Evolutionary conservation across 768 basidiomycete species (phyloP).

Genomic region (Cubamyces sp.): DNA sequence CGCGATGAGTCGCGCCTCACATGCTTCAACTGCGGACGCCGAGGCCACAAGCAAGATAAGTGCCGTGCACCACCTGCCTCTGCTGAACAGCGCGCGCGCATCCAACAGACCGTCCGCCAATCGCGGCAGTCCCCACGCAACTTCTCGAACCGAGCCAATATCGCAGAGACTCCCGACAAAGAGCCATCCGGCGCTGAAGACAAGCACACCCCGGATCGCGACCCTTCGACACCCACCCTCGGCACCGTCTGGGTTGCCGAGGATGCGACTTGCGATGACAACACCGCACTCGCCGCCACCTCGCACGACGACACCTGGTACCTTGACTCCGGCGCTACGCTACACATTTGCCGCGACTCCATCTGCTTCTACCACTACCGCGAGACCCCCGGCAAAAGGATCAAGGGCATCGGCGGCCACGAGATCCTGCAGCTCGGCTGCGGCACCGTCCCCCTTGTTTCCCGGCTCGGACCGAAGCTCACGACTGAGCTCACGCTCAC

Average conservation of each 20-base stretch:
- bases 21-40: conserved; percentile 13
- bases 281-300: not conserved
- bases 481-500: conserved; percentile 13
- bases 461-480: not conserved
- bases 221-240: too few species aligned
- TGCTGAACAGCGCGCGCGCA: not conserved
- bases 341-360: conserved; percentile 3
- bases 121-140: too few species aligned
- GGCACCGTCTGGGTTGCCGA: conserved; percentile 9
- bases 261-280: not conserved
- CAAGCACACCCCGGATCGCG: too few species aligned
- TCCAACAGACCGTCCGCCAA: not conserved
- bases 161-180: not conserved
- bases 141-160: not conserved
- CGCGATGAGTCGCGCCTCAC: not conserved
- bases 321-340: conserved; percentile 20
- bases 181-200: not conserved
- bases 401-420: conserved; percentile 20
- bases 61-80: too few species aligned
- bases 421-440: conserved; percentile 15
- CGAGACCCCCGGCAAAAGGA: conserved; percentile 6
- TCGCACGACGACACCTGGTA: conserved; percentile 15
- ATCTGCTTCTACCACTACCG: conserved; percentile 10
- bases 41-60: not conserved
- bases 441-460: conserved; percentile 1